Conservation (phyloP, 768 basidiomycete genomes). For the Lactarius psammicola region DNA sequence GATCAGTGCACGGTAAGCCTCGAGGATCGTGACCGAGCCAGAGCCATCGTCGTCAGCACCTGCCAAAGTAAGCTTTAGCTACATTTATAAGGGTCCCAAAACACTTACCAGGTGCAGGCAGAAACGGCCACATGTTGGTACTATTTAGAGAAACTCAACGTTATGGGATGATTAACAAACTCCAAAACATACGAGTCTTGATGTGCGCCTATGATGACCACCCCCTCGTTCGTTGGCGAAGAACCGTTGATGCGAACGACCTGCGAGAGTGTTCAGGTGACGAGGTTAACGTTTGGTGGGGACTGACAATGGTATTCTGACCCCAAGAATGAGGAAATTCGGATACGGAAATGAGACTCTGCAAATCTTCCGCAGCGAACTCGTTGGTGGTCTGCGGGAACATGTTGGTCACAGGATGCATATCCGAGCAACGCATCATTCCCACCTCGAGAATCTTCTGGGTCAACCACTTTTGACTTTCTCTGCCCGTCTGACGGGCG, state of each 20-base stretch:
- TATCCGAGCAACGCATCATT: constrained; percentile 7
- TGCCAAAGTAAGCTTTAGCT: constrained; percentile 32
- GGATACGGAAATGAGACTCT: constrained; percentile 54
- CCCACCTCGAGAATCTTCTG: constrained; percentile 62
- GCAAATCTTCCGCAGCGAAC: constrained; percentile 57
- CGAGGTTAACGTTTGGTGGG: background rate
- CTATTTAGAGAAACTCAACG: constrained; percentile 37
- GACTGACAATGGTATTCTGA: constrained; percentile 72
- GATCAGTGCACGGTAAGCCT: constrained; percentile 70
- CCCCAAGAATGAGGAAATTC: constrained; percentile 84
- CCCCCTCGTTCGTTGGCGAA: constrained; percentile 54
- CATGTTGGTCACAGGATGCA: constrained; percentile 9
- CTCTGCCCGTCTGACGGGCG: constrained; percentile 57
- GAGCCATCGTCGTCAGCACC: constrained; percentile 66
- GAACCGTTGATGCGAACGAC: constrained; percentile 76
- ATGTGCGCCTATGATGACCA: constrained; percentile 75
- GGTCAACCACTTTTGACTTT: constrained; percentile 79
- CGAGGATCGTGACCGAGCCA: constrained; percentile 76
- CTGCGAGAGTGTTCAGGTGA: constrained; percentile 39
- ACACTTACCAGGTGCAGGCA: constrained; percentile 64
- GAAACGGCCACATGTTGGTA: constrained; percentile 76
- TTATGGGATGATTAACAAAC: constrained; percentile 9
- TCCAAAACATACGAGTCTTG: constrained; percentile 62
- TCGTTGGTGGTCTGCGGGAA: constrained; percentile 57
- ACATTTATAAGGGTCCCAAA: constrained; percentile 16